phyloP scores from a whole-genome alignment of 495 filamentous ascomycete genomes.

The Neohortaea acidophila region DNA sequence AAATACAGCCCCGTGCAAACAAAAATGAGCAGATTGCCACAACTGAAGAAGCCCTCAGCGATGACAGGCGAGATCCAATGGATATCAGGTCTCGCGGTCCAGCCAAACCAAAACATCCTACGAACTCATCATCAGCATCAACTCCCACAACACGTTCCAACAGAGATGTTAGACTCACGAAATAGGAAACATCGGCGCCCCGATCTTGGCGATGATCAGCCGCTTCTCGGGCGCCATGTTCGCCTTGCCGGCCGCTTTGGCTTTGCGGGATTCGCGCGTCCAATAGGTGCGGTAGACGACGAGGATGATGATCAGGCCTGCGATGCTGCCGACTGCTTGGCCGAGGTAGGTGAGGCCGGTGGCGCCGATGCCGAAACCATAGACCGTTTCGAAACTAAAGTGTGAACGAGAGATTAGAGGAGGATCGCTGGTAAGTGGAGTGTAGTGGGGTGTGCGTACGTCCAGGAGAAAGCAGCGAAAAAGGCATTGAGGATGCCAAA shows the following conservation, averaged over 20 bases:
- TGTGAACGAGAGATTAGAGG: neutral
- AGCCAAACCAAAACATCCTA: slow-evolving; percentile 23
- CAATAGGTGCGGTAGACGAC: slow-evolving; percentile 4
- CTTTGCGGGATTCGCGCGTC: neutral
- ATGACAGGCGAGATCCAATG: slow-evolving; percentile 19
- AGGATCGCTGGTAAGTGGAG: neutral
- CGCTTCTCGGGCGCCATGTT: slow-evolving; percentile 17
- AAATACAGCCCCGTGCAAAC: slow-evolving; percentile 4
- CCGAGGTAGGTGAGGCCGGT: slow-evolving; percentile 9
- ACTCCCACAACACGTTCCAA: neutral
- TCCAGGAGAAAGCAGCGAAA: slow-evolving; percentile 30
- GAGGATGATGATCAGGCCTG: slow-evolving; percentile 1
- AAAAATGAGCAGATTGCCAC: slow-evolving; percentile 18
- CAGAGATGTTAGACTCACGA: neutral
- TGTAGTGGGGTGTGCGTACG: slow-evolving; percentile 4
- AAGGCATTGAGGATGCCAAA: slow-evolving; percentile 27
- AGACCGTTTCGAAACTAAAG: slow-evolving; percentile 3
- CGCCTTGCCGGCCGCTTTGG: slow-evolving; percentile 3
- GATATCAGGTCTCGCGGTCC: slow-evolving; percentile 20
- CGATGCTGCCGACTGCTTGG: slow-evolving; percentile 2
- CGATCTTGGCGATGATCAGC: slow-evolving; percentile 18
- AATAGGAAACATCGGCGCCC: slow-evolving; percentile 7
- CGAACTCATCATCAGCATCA: neutral
- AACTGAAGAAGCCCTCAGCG: slow-evolving; percentile 19
- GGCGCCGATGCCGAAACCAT: slow-evolving; percentile 4